phyloP scores from a whole-genome alignment of 768 basidiomycete species.

The Mycena filopes region DNA sequence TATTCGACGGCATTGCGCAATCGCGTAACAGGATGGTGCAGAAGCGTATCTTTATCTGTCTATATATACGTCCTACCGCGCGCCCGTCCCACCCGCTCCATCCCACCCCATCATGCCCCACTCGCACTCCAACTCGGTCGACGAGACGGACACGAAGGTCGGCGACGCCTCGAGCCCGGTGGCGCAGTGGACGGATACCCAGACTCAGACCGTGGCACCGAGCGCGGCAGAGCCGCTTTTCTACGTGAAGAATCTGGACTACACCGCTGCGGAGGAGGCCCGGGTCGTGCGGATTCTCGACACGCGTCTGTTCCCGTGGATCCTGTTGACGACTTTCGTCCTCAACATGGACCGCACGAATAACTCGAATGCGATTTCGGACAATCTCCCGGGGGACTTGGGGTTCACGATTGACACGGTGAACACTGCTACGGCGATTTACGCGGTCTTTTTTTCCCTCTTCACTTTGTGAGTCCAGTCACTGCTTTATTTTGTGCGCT shows the following conservation, averaged over 20 bases:
- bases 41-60: not conserved
- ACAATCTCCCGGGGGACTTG: slow-evolving; percentile 49
- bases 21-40: slow-evolving; percentile 16
- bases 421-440: slow-evolving; percentile 50
- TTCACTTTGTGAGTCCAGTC: slow-evolving; percentile 39
- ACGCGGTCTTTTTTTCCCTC: slow-evolving; percentile 47
- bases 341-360: slow-evolving; percentile 57
- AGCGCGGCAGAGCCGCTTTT: slow-evolving; percentile 36
- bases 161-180: not conserved
- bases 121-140: not conserved
- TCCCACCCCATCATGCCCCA: not conserved
- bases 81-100: not conserved
- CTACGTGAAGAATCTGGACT: slow-evolving; percentile 43
- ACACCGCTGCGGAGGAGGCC: slow-evolving; percentile 46
- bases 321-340: slow-evolving; percentile 44
- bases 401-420: slow-evolving; percentile 53
- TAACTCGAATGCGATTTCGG: slow-evolving; percentile 53
- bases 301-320: slow-evolving; percentile 43
- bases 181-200: slow-evolving; percentile 22
- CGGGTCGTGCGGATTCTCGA: slow-evolving; percentile 43
- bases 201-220: not conserved
- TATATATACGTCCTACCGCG: slow-evolving; percentile 1
- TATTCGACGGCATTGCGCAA: slow-evolving; percentile 27
- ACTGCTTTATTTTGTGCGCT: not conserved
- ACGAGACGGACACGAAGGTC: slow-evolving; percentile 5